Evolutionary conservation across 2,329 filamentous ascomycete species (phyloP), one percentile per base, ranked within the genome.

Genomic region (Scolecobasidium constrictum): DNA sequence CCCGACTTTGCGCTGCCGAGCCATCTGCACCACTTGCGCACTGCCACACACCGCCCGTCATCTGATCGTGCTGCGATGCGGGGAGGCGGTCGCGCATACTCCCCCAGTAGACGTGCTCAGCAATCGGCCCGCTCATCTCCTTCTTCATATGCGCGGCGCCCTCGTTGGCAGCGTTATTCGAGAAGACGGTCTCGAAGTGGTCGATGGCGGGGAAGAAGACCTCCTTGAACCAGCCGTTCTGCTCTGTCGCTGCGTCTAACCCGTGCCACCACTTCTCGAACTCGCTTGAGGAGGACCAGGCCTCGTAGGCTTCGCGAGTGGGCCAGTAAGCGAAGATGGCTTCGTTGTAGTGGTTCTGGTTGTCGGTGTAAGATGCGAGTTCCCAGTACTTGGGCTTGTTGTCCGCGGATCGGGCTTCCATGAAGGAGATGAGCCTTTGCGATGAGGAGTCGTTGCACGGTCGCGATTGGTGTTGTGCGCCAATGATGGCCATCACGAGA

Each of bases 71-170:
- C 48, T 69, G 66, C 4, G 59, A 52, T 3, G 52, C 50, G 3
- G 66, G 55, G 12, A 69, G 44, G 4, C 66, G 58, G 46, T 69
- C 65, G 12, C 65, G 57, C 64, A 67, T 66, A 48, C 63, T 66
- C 2, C 65, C 67, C 64, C 64, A 69, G 48, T 69, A 69, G 1
- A 56, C 62, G 47, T 69, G 66, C 50, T 69, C 62, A 28, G 55
- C 48, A 13, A 70, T 53, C 21, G 56, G 54, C 0, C 61, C 62
- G 15, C 57, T 62, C 4, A 65, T 52, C 2, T 47, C 46, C 4
- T 59, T 56, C 4, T 59, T 49, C 63, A 69, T 61, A 45, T 65
- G 52, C 5, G 61, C 63, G 6, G 57, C 61, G 11, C 66, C 66
- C 45, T 69, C 65, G 4, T 57, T 56, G 2, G 56, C 50, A 16